Conservation (phyloP, 345 rosid species). For the Turnera subulata region DNA sequence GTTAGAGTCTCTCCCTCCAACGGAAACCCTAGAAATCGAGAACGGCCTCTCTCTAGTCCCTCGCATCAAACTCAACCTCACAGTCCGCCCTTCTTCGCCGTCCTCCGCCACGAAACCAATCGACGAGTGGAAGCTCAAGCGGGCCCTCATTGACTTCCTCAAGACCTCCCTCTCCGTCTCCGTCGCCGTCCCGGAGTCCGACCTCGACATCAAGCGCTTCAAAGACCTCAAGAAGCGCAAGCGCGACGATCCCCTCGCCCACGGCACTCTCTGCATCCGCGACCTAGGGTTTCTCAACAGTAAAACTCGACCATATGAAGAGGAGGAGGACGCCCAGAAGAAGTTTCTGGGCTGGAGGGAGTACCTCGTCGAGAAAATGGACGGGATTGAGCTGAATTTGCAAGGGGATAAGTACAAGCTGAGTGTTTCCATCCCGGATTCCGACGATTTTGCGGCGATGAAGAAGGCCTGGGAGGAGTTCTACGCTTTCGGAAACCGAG, state of each 20-base stretch:
- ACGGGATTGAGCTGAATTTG: constrained; percentile 78
- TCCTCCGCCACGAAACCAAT: constrained; percentile 55
- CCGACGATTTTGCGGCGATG: constrained; percentile 70
- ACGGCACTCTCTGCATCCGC: constrained; percentile 60
- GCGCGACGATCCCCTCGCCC: constrained; percentile 81
- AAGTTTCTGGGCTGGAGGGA: constrained; percentile 85
- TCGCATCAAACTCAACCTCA: constrained; percentile 64
- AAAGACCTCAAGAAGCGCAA: constrained; percentile 84
- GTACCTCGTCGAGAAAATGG: constrained; percentile 59
- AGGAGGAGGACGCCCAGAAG: constrained; percentile 44
- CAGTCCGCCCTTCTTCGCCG: constrained; percentile 51
- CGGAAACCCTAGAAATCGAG: constrained; percentile 64
- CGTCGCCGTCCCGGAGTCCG: constrained; percentile 56
- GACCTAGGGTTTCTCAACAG: constrained; percentile 68
- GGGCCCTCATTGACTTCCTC: constrained; percentile 63
- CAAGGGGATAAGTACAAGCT: constrained; percentile 75
- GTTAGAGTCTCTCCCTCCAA: constrained; percentile 55
- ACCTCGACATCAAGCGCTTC: constrained; percentile 52
- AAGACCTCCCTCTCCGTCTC: constrained; percentile 48
- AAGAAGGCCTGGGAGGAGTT: constrained; percentile 77
- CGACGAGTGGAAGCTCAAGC: constrained; percentile 91
- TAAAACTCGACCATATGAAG: constrained; percentile 24
- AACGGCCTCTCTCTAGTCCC: constrained; percentile 56
- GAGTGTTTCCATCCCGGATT: constrained; percentile 43
- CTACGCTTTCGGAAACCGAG: constrained; percentile 57